Conservation (phyloP, 208 protist species). For the Histomonas meleagridis region DNA sequence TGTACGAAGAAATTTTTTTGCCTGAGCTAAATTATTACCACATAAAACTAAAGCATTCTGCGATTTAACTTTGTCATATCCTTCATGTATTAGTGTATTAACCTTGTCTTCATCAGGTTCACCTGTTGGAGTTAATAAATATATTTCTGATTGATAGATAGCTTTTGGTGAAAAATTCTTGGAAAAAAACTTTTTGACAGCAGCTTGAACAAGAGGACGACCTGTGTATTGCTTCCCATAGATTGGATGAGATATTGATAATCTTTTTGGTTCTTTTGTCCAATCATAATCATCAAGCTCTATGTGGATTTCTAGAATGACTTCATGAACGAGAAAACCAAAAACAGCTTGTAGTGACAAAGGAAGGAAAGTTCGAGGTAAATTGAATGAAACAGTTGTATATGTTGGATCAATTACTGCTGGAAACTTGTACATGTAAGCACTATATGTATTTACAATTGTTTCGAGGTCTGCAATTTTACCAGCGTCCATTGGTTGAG, state of each 20-base stretch:
- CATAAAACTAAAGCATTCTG: background rate
- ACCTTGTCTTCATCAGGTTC: background rate
- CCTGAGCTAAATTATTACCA: background rate
- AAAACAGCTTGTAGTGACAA: background rate
- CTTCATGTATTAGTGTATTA: background rate
- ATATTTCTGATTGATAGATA: background rate
- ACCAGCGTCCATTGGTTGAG: too few relatives aligned
- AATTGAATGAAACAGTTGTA: background rate
- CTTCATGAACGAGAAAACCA: background rate
- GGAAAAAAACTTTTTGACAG: background rate
- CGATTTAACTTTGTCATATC: background rate
- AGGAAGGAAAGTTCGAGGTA: background rate
- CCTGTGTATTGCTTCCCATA: background rate
- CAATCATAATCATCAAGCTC: background rate
- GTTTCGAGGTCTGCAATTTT: too few relatives aligned
- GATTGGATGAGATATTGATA: background rate
- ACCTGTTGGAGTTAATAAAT: background rate
- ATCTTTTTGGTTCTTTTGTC: background rate
- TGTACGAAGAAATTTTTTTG: background rate
- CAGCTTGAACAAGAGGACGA: background rate
- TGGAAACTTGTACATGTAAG: background rate
- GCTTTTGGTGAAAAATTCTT: background rate
- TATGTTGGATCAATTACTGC: background rate
- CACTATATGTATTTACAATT: background rate
- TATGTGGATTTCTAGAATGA: background rate